Percentiles rank a stretch among this genome's conserved stretches.
phyloP scores from a whole-genome alignment of 768 basidiomycete genomes.

The Xerocomellus dryophilus region DNA sequence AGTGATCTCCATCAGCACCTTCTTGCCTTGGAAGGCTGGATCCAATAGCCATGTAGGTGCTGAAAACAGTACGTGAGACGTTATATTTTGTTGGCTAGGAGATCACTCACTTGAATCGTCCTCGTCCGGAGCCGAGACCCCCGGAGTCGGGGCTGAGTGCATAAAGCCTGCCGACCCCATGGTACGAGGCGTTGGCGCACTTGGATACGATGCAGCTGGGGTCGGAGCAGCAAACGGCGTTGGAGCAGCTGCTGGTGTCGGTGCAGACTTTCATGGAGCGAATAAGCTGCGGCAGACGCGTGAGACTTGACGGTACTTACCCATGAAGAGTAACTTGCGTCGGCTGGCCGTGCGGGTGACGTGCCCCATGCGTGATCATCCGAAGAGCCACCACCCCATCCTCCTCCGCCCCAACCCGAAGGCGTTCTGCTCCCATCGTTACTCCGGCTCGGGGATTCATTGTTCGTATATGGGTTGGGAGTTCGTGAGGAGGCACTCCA shows the following conservation, averaged over 20 bases:
- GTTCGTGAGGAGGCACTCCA: conserved; percentile 39
- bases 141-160: conserved; percentile 33
- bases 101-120: conserved; percentile 28
- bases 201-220: conserved; percentile 30
- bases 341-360: conserved; percentile 34
- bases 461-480: conserved; percentile 47
- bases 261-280: conserved; percentile 29
- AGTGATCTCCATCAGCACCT: conserved; percentile 29
- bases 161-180: conserved; percentile 23
- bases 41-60: conserved; percentile 30
- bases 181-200: conserved; percentile 32
- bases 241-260: conserved; percentile 39
- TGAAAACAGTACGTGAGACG: conserved; percentile 23
- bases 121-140: conserved; percentile 26
- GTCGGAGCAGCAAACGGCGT: conserved; percentile 37
- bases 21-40: conserved; percentile 26
- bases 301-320: conserved; percentile 29
- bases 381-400: conserved; percentile 21
- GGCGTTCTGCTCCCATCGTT: conserved; percentile 50
- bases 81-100: background rate
- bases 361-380: conserved; percentile 28
- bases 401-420: conserved; percentile 35
- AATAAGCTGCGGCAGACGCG: conserved; percentile 12
- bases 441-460: conserved; percentile 25
- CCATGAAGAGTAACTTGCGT: conserved; percentile 30